Conservation (phyloP, 192 early-diverging fungal genomes). For the Entomortierella chlamydospora region DNA sequence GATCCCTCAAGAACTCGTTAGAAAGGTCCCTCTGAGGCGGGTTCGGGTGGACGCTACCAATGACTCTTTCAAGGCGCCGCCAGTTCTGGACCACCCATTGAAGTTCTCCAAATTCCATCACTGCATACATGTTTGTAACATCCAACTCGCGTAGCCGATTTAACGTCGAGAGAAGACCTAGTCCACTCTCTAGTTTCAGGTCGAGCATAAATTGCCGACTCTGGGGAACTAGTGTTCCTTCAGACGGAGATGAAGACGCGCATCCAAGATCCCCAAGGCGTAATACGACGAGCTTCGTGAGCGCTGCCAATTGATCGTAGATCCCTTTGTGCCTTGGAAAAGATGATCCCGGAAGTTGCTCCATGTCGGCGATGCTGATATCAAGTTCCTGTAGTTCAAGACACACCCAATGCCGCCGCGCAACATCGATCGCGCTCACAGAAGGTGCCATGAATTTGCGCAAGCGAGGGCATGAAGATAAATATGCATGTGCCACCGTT, state of each 20-base stretch:
- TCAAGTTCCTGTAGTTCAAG: slow-evolving; percentile 19
- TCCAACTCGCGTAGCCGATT: slow-evolving; percentile 2
- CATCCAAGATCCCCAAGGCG: slow-evolving; percentile 17
- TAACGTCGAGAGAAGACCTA: slow-evolving; percentile 22
- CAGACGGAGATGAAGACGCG: too few relatives aligned
- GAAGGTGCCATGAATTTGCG: slow-evolving; percentile 13
- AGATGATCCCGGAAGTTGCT: neutral
- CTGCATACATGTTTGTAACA: slow-evolving; percentile 6
- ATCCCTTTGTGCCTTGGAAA: neutral
- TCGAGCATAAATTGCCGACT: neutral
- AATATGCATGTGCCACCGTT: too few relatives aligned
- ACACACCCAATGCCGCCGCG: slow-evolving; percentile 6
- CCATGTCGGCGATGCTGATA: slow-evolving; percentile 12
- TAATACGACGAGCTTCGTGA: slow-evolving; percentile 6
- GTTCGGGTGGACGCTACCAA: slow-evolving; percentile 21
- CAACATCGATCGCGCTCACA: slow-evolving; percentile 18
- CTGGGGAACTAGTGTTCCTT: too few relatives aligned
- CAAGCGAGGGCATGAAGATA: neutral
- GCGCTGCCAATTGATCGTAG: slow-evolving; percentile 16
- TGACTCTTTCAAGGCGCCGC: neutral
- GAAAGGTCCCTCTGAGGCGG: slow-evolving; percentile 11
- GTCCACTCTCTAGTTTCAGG: slow-evolving; percentile 16
- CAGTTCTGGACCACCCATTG: slow-evolving; percentile 21
- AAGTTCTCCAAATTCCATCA: slow-evolving; percentile 27
- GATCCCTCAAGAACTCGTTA: slow-evolving; percentile 13